Evolutionary conservation across 768 basidiomycete genomes (phyloP), one percentile per base, ranked within the genome.

Genomic region (Pleurotus djamor): DNA sequence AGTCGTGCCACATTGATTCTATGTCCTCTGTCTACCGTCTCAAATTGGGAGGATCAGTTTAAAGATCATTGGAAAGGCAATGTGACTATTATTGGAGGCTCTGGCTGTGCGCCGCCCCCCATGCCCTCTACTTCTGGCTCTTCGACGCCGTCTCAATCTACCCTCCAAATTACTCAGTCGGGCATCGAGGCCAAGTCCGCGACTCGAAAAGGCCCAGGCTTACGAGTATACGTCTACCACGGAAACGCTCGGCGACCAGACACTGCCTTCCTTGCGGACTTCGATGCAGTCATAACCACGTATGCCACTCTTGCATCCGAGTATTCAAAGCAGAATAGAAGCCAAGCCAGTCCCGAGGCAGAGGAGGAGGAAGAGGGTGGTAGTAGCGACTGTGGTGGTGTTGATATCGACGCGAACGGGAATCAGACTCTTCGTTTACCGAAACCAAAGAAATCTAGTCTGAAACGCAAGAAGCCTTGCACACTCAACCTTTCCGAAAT

Each of bases 11-110:
- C 97, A 5, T 76, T 99, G n/a, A 93, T 99, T 66, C 83, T 99
- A 33, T 98, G 97, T 67, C 97, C 97, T 5, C 80, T 99, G 38
- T 95, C 94, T 9, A 99, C 97, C 4, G 94, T 99, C 2, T 87
- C 92, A 50, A 98, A 98, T 68, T 99, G 97, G 97, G 97, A 99
- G 75, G 94, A 96, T 59, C 97, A 99, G 72, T 94, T 99, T 68
- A 85, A 90, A 59, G 97, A 99, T 69, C 97, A 99, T 71, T 98
- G 95, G 95, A 84, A 83, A 63, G 95, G 95, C 6, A 84, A 88
- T 57, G 94, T 97, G 3, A 79, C 80, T 21, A 89, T 97, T 44
- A 79, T 89, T 57, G 94, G 96, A 16, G 94, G 94, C 41, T 87
- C 88, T 41, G 79, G 77, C 9, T 60, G 62, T 37, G 77, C 71